Evolutionary conservation across 1,284 basidiomycete species (phyloP).

Genomic region (Somion occarium): DNA sequence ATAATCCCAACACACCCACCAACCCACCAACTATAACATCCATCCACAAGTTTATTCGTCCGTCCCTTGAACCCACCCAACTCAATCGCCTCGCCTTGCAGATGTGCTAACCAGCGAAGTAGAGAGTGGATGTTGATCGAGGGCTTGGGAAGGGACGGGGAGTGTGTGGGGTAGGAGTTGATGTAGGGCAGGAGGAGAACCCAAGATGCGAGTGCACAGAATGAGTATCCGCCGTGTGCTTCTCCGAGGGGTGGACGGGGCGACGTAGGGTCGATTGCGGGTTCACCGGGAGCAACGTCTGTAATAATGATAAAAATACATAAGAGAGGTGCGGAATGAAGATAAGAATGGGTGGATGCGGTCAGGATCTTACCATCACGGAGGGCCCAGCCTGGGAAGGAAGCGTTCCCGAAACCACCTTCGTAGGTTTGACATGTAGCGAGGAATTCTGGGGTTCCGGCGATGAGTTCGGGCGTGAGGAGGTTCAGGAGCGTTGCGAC

Average conservation of each 20-base stretch:
- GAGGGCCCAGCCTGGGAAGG: slow-evolving; percentile 50
- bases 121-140: slow-evolving; percentile 59
- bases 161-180: slow-evolving; percentile 14
- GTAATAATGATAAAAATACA: no score
- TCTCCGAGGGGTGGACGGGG: slow-evolving; percentile 78
- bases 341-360: no score
- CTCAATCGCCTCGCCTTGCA: slow-evolving; percentile 85
- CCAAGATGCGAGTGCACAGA: slow-evolving; percentile 86
- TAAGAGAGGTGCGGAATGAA: no score
- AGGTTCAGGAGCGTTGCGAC: slow-evolving; percentile 74
- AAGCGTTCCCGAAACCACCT: slow-evolving; percentile 89
- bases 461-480: slow-evolving; percentile 83
- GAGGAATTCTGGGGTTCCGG: slow-evolving; percentile 59
- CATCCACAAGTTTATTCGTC: slow-evolving; percentile 97
- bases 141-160: slow-evolving; percentile 19
- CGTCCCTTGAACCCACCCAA: slow-evolving; percentile 92
- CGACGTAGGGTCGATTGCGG: slow-evolving; percentile 28
- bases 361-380: slow-evolving; percentile 22
- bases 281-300: slow-evolving; percentile 13
- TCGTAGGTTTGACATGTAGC: slow-evolving; percentile 95
- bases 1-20: slow-evolving; percentile 86
- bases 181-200: slow-evolving; percentile 66
- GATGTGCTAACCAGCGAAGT: slow-evolving; percentile 79
- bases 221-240: slow-evolving; percentile 97
- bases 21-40: slow-evolving; percentile 99